Evolutionary conservation across 1,139 yeast species (phyloP).

Genomic region (Yamadazyma epiphylla): DNA sequence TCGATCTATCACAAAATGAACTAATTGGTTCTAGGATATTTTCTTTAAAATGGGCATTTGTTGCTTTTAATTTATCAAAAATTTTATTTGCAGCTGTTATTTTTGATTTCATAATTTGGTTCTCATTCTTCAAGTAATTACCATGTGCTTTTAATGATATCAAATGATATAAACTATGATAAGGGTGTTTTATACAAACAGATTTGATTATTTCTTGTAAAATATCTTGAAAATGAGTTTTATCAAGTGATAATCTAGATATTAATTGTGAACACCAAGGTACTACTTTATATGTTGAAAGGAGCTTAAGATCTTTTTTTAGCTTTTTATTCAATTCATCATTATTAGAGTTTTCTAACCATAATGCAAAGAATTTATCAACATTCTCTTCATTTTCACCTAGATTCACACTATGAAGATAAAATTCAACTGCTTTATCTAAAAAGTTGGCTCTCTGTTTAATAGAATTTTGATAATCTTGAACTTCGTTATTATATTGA

Average conservation of each 20-base stretch:
- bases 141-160: conserved; percentile 53
- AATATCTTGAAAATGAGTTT: conserved; percentile 49
- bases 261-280: conserved; percentile 84
- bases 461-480: conserved; percentile 38
- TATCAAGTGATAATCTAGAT: conserved; percentile 59
- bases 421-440: conserved; percentile 55
- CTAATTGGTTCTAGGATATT: conserved; percentile 3
- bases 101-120: conserved; percentile 39
- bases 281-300: conserved; percentile 62
- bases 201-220: conserved; percentile 48
- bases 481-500: conserved; percentile 47
- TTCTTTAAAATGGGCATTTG: too few relatives aligned
- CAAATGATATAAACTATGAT: conserved; percentile 69
- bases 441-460: conserved; percentile 43
- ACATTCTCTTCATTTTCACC: conserved; percentile 56
- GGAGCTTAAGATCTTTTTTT: conserved; percentile 23
- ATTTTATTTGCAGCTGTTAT: conserved; percentile 48
- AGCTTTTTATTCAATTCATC: conserved; percentile 35
- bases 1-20: conserved; percentile 45
- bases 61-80: conserved; percentile 25
- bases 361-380: conserved; percentile 79
- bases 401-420: conserved; percentile 49
- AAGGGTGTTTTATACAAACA: conserved; percentile 65
- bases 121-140: conserved; percentile 17
- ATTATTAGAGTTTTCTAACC: conserved; percentile 63